phyloP scores from a whole-genome alignment of 2,329 filamentous ascomycete species.

The Aspergillus alliaceus region DNA sequence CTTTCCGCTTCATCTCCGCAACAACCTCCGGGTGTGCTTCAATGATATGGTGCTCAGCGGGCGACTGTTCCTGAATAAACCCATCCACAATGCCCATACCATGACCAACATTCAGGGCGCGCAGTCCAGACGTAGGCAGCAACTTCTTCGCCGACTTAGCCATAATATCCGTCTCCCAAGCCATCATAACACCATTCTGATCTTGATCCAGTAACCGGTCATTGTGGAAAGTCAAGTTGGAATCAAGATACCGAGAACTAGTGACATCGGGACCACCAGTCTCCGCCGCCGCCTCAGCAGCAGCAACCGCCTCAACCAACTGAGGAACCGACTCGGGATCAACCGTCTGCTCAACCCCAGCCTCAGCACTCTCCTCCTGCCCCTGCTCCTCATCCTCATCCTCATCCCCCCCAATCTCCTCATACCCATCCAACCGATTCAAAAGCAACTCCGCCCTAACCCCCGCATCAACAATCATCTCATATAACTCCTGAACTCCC shows the following conservation, averaged over 20 bases:
- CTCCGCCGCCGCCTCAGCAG: constrained; percentile 10
- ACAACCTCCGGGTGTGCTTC: constrained; percentile 82
- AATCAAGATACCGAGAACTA: constrained; percentile 68
- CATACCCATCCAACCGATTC: constrained; percentile 77
- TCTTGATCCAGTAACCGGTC: constrained; percentile 71
- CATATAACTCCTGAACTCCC: constrained; percentile 70
- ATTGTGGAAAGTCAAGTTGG: constrained; percentile 63
- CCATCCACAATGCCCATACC: constrained; percentile 87
- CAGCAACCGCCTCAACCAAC: constrained; percentile 21
- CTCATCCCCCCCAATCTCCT: constrained; percentile 57
- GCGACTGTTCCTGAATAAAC: constrained; percentile 69
- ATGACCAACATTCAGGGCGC: constrained; percentile 82
- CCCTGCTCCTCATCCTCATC: constrained; percentile 48
- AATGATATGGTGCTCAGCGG: constrained; percentile 75
- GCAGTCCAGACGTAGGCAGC: constrained; percentile 60
- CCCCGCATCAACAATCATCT: constrained; percentile 82
- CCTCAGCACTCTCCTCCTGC: constrained; percentile 30
- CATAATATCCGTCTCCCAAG: constrained; percentile 89
- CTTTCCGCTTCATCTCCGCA: constrained; percentile 63
- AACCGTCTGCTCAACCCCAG: constrained; percentile 32
- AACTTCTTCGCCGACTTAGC: constrained; percentile 69
- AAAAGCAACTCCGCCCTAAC: constrained; percentile 87
- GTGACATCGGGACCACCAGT: constrained; percentile 50
- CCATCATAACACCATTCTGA: constrained; percentile 90
- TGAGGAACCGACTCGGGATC: constrained; percentile 22